Evolutionary conservation across 352 stramenopile genomes (phyloP).

Genomic region (Plasmopara viticola): DNA sequence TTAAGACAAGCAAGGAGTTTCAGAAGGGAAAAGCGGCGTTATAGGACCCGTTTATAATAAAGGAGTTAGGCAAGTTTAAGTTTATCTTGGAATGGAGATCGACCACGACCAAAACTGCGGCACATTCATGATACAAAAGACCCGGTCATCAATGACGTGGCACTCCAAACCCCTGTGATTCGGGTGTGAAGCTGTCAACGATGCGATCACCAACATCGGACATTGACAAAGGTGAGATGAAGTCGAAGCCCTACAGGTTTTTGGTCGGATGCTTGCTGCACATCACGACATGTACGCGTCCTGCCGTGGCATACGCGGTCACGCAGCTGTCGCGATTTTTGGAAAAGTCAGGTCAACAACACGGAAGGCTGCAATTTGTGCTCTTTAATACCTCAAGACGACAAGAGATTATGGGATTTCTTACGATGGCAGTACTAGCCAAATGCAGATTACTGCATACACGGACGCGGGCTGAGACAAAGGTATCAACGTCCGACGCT

Average conservation of each 20-base stretch:
- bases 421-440: neutral
- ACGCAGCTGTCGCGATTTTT: neutral
- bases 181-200: neutral
- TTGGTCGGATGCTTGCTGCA: neutral
- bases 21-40: neutral
- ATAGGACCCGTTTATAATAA: neutral
- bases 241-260: neutral
- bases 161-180: neutral
- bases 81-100: neutral
- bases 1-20: neutral
- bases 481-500: constrained; percentile 1
- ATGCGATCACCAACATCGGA: neutral
- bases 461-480: neutral
- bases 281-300: neutral
- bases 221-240: neutral
- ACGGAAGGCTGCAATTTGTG: neutral
- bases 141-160: constrained; percentile 1
- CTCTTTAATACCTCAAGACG: neutral
- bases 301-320: neutral
- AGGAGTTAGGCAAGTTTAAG: neutral
- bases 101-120: neutral
- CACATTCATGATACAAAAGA: neutral
- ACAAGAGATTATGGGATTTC: neutral
- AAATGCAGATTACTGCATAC: neutral
- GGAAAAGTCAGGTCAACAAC: neutral